Evolutionary conservation across 2,329 filamentous ascomycete species (phyloP), one percentile per base, ranked within the genome.

Genomic region (Diaporthe amygdali): DNA sequence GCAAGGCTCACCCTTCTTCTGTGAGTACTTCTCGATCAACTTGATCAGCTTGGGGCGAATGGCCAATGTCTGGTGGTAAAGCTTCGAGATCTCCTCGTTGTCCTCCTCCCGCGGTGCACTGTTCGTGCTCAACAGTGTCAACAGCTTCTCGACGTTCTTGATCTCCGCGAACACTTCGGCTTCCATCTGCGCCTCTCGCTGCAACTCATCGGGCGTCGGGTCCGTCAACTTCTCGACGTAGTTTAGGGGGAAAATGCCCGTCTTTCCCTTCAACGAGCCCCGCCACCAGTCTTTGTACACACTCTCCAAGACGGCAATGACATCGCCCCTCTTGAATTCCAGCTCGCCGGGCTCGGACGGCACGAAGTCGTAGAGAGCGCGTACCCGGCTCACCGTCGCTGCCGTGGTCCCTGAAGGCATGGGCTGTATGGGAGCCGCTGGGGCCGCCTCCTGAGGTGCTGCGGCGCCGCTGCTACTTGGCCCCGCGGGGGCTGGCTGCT

Each of bases 231-330:
- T 99, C 84, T 99, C 96, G 20, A 99, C 96, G 79, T 99, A 99
- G 84, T 99, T 99, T 75, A 99, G 88, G 8, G 96, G 96, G 82
- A 99, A 99, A 75, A 99, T 99, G 76, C 96, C 96, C 8, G 95
- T 98, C 82, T 98, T 94, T 25, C 96, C 96, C 79, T 95, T 91
- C 71, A 99, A 85, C 51, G 95, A 97, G 1, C 96, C 96, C 77
- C 97, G 96, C 96, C 96, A 99, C 96, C 96, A 99, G 82, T 99
- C 96, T 82, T 98, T 99, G 85, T 97, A 99, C 2, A 98, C 96
- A 1, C 95, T 98, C 82, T 98, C 96, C 49, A 99, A 87, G 20
- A 99, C 96, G 1, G 96, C 96, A 81, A 99, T 99, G 49, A 98
- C 93, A 80, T 99, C 96, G 34, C 96, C 96, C 84, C 97, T 97